Base-by-base conservation (phyloP, 2,329 filamentous ascomycete genomes). In the Sporothrix luriei region DNA sequence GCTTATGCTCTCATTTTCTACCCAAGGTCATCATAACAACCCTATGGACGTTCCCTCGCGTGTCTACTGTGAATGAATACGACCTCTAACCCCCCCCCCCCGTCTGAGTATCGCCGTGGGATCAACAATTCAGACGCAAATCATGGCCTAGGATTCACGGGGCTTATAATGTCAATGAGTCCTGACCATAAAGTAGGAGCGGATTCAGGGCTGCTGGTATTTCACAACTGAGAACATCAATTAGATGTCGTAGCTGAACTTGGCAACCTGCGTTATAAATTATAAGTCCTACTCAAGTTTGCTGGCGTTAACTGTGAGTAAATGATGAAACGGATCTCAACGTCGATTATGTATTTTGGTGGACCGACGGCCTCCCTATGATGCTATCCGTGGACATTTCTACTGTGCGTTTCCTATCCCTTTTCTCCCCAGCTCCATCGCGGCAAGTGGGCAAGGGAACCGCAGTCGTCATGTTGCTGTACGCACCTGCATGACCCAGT, bases 241-340 rank as follows among this genome's bases (percentile, higher is more conserved):
- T 79, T 82, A 67, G 82, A 85, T 75, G 77, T 81, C 73, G 80
- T 80, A 71, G 72, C 81, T 64, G 85, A 88, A 78, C 78, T 86
- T 38, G 80, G 82, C 66, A 85, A 87, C 83, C 78, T 88, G 74
- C 84, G 83, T 71, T 82, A 85, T 77, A 88, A 87, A 77, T 78
- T 84, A 69, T 82, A 80, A 70, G 80, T 82, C 55, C 78, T 88
- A 69, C 81, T 83, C 74, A 77, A 78, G 69, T 83, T 84, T 76
- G 81, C 81, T 68, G 79, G 82, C 72, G 80, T 80, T 71, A 81
- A 85, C 75, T 81, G 85, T 87, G 79, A 79, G 82, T 43, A n/a
- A n/a, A n/a, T n/a, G n/a, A n/a, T n/a, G n/a, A n/a, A n/a, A n/a
- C n/a, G n/a, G n/a, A n/a, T n/a, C n/a, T n/a, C n/a, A n/a, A n/a